Base-by-base conservation (phyloP, 192 early-diverging fungal genomes). In the Gaertneriomyces semiglobifer region DNA sequence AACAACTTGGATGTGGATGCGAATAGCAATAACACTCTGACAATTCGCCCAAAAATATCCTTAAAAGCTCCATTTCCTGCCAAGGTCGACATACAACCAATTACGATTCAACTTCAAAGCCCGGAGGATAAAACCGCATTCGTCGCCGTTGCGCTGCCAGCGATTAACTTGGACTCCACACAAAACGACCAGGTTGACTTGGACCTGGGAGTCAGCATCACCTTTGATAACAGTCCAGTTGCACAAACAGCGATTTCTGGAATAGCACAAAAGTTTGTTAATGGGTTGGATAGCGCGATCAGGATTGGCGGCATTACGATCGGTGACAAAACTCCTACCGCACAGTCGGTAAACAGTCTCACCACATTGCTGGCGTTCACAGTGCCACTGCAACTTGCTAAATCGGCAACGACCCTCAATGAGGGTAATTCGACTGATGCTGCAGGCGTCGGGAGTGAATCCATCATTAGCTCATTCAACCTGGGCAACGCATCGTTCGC, bases 171-270 rank as follows among this genome's bases (percentile, higher is more conserved):
- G 50, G 53, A 54, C 0, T 47, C 50, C 1, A 64, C 50, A 0
- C 47, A 52, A 38, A 47, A 64, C 2, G 50, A 53, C 19, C 43
- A 41, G 8, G 44, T 62, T 19, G 48, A 62, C 60, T 62, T 62
- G 18, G 44, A 43, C 6, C 53, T 64, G 16, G 44, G 44, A 1
- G 52, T 64, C 4, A 53, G 16, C 20, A 14, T 64, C 33, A 43
- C 52, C n/a, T 53, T 64, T n/a, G 63, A 20, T 1, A 41, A 38
- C 52, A 40, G 50, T 18, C 25, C 47, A 14, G 63, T 41, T 16
- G 63, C 63, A 14, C 63, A 64, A 64, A 38, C 11, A 11, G 63
- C 63, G 18, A 52, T 53, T 19, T 51, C 63, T n/a, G 19, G 20
- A 54, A 12, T 64, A 11, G 52, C 63, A 18, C 50, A 64, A 10